These are phyloP conservation scores for Aspergillus ustus DNA, from an alignment of 2,329 filamentous ascomycete genomes.

Conservation along the genomic window DNA sequence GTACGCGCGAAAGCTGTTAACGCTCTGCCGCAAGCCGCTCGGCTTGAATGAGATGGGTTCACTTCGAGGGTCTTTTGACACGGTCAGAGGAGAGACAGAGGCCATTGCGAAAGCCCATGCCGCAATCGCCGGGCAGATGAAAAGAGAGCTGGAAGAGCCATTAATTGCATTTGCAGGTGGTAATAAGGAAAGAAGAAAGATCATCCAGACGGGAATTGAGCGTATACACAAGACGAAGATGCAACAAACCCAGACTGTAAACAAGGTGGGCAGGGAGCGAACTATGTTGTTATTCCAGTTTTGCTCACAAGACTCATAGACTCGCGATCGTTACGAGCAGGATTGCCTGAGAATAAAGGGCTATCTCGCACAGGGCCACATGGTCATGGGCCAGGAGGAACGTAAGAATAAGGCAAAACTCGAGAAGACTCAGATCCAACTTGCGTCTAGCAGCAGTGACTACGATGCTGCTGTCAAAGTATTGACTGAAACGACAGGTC, in stretches of 20 bases:
- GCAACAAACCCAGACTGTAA: slow-evolving; percentile 86
- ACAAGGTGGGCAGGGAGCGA: slow-evolving; percentile 69
- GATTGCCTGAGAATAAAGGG: slow-evolving; percentile 98
- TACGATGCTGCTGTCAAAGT: slow-evolving; percentile 93
- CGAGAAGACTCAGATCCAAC: slow-evolving; percentile 96
- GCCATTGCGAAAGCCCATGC: slow-evolving; percentile 93
- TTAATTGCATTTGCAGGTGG: slow-evolving; percentile 87
- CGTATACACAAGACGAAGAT: slow-evolving; percentile 92
- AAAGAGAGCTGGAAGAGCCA: slow-evolving; percentile 91
- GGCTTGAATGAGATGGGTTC: slow-evolving; percentile 87
- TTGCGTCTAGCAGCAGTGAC: slow-evolving; percentile 87
- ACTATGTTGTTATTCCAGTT: neutral
- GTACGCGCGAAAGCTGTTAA: slow-evolving; percentile 86
- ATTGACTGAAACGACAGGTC: slow-evolving; percentile 89
- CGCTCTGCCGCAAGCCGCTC: slow-evolving; percentile 82
- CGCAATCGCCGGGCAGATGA: slow-evolving; percentile 90
- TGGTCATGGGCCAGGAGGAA: slow-evolving; percentile 99
- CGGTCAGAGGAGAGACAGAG: slow-evolving; percentile 86
- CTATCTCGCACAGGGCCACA: slow-evolving; percentile 96
- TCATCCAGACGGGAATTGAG: slow-evolving; percentile 91
- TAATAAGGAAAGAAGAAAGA: slow-evolving; percentile 96
- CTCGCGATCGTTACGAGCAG: slow-evolving; percentile 92
- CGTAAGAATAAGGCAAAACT: slow-evolving; percentile 98
- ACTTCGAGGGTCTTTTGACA: slow-evolving; percentile 81
- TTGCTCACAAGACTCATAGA: slow-evolving; percentile 52